A percentile compares a stretch with the other conserved stretches of the same genome.
Conservation (phyloP, 805 yeast genomes). For the Sugiyamaella marilandica region DNA sequence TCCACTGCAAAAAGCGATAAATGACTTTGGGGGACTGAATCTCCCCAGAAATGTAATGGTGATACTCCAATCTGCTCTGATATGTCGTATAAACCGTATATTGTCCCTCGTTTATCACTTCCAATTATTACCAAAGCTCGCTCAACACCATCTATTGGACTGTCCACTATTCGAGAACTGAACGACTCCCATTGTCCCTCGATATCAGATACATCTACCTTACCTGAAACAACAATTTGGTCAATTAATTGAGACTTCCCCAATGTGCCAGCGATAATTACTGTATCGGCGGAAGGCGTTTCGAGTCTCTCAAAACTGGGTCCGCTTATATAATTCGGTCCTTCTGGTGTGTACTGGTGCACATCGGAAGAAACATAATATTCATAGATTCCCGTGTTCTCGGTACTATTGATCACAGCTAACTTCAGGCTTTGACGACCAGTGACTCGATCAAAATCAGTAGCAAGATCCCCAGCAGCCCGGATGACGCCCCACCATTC, state of each 20-base stretch:
- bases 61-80: constrained; percentile 19
- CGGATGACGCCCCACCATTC: constrained; percentile 19
- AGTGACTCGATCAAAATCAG: constrained; percentile 16
- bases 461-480: constrained; percentile 15
- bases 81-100: constrained; percentile 15
- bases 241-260: constrained; percentile 16
- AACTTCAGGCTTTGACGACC: constrained; percentile 3
- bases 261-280: constrained; percentile 16
- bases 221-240: constrained; percentile 9
- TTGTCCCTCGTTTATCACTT: constrained; percentile 17
- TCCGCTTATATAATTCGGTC: constrained; percentile 6
- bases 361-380: constrained; percentile 3
- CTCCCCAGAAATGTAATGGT: constrained; percentile 19
- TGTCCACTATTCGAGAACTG: constrained; percentile 4
- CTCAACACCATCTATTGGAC: constrained; percentile 7
- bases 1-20: constrained; percentile 8
- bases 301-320: constrained; percentile 1
- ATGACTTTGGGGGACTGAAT: constrained; percentile 7
- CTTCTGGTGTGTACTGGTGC: constrained; percentile 7
- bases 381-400: constrained; percentile 16
- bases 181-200: constrained; percentile 17
- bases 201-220: constrained; percentile 11
- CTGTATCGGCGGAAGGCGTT: constrained; percentile 7
- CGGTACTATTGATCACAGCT: constrained; percentile 3
- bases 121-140: constrained; percentile 18